Conservation (phyloP, 2,329 filamentous ascomycete genomes). For the Trichophyton equinum region DNA sequence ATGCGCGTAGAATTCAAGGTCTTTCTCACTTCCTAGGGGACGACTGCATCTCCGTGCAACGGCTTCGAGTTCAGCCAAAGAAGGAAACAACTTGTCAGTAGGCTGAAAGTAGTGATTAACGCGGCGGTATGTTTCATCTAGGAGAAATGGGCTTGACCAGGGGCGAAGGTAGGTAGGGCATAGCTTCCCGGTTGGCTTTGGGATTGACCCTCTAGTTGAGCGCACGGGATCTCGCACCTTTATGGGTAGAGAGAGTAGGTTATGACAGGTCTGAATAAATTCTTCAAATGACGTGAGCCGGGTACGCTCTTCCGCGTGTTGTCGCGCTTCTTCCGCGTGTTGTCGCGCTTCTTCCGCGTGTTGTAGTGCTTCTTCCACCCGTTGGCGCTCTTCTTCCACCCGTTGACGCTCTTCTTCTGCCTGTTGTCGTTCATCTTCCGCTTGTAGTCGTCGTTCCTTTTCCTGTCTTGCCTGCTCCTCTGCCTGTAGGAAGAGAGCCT, state of each 20-base stretch:
- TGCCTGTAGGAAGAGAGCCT: too few relatives aligned
- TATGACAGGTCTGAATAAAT: neutral
- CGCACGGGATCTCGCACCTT: neutral
- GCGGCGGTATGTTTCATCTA: neutral
- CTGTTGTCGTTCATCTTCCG: neutral
- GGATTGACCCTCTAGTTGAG: neutral
- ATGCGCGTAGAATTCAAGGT: slow-evolving; percentile 15
- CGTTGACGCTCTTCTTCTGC: neutral
- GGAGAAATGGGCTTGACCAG: neutral
- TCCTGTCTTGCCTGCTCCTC: neutral
- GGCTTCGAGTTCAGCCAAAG: neutral
- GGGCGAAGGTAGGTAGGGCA: neutral
- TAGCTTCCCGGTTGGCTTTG: slow-evolving; percentile 1
- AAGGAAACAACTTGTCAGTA: neutral
- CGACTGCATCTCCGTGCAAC: slow-evolving; percentile 2
- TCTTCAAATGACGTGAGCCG: neutral
- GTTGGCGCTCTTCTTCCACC: neutral
- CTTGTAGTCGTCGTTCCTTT: neutral
- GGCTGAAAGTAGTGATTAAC: neutral
- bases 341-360: neutral
- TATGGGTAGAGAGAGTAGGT: neutral
- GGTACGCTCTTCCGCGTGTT: neutral
- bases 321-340: neutral
- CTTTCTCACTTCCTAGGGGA: slow-evolving; percentile 16
- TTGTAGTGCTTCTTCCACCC: neutral